phyloP scores from a whole-genome alignment of 2,329 filamentous ascomycete genomes.

The Pyrenochaeta sp. region DNA sequence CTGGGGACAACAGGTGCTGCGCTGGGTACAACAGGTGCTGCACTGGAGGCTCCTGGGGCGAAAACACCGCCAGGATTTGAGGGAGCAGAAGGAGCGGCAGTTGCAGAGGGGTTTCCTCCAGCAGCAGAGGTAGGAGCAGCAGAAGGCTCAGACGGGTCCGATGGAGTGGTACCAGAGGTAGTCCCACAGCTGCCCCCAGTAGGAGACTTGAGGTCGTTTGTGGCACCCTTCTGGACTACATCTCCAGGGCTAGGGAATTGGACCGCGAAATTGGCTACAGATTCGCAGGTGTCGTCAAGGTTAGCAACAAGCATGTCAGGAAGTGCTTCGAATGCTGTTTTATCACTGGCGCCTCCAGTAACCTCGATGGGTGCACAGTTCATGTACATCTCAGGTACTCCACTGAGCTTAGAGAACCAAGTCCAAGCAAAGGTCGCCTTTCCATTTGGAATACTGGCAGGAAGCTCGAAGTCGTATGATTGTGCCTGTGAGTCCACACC shows the following conservation, averaged over 20 bases:
- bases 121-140: constrained; percentile 6
- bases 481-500: constrained; percentile 62
- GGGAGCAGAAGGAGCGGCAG: too few species aligned
- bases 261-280: constrained; percentile 62
- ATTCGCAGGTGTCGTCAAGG: constrained; percentile 64
- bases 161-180: constrained; percentile 23
- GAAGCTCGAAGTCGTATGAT: constrained; percentile 77
- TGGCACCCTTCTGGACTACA: constrained; percentile 57
- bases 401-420: constrained; percentile 83
- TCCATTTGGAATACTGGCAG: constrained; percentile 74
- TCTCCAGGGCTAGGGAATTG: constrained; percentile 73
- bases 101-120: constrained; percentile 13
- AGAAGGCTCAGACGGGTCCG: constrained; percentile 14
- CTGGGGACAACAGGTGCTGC: constrained; percentile 19
- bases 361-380: constrained; percentile 84
- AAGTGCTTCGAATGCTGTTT: constrained; percentile 67
- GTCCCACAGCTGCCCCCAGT: constrained; percentile 31
- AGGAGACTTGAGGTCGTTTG: constrained; percentile 25
- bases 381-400: constrained; percentile 88
- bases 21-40: constrained; percentile 5
- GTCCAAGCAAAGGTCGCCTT: constrained; percentile 88
- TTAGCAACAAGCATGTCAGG: constrained; percentile 80
- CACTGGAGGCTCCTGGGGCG: constrained; percentile 40
- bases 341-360: constrained; percentile 60
- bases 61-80: constrained; percentile 41